A percentile compares a stretch with the other conserved stretches of the same genome.
These are phyloP conservation scores for Neofusicoccum parvum DNA, from an alignment of 2,329 filamentous ascomycete species.

Conservation along the genomic window DNA sequence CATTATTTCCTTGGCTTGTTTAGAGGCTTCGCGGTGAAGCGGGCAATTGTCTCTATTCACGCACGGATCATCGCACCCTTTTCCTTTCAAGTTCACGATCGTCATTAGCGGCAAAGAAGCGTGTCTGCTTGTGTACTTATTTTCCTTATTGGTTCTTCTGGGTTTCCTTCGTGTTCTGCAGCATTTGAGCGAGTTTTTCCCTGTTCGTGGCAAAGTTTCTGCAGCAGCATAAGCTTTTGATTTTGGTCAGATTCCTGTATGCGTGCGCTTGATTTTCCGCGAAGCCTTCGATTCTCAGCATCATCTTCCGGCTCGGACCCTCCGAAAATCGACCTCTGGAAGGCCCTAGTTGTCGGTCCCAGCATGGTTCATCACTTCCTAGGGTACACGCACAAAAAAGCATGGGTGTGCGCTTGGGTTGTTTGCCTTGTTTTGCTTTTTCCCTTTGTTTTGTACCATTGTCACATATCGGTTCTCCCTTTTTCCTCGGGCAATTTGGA, in stretches of 20 bases:
- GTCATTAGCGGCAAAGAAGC: conserved; percentile 15
- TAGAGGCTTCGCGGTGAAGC: conserved; percentile 9
- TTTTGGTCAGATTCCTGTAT: background rate
- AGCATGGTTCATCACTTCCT: conserved; percentile 2
- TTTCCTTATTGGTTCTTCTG: conserved; percentile 1
- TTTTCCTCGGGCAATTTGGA: background rate
- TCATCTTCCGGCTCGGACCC: conserved; percentile 2
- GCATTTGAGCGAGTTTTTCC: conserved; percentile 21
- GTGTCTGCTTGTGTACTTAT: conserved; percentile 14
- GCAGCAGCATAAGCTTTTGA: conserved; percentile 8
- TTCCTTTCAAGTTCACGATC: background rate
- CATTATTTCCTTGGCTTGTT: conserved; percentile 13
- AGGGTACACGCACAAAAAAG: conserved; percentile 5
- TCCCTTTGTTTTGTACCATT: conserved; percentile 3
- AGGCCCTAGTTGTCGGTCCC: background rate
- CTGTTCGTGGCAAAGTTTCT: background rate
- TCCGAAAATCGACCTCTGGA: background rate
- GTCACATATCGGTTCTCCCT: conserved; percentile 7
- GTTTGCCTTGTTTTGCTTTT: conserved; percentile 10
- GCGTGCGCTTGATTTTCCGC: background rate
- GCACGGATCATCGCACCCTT: background rate
- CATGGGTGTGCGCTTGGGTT: conserved; percentile 7
- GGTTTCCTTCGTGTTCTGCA: background rate
- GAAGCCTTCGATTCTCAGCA: conserved; percentile 11
- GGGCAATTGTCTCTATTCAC: background rate